These are phyloP conservation scores for Colletotrichum sidae DNA, from an alignment of 2,329 filamentous ascomycete species.

Conservation along the genomic window DNA sequence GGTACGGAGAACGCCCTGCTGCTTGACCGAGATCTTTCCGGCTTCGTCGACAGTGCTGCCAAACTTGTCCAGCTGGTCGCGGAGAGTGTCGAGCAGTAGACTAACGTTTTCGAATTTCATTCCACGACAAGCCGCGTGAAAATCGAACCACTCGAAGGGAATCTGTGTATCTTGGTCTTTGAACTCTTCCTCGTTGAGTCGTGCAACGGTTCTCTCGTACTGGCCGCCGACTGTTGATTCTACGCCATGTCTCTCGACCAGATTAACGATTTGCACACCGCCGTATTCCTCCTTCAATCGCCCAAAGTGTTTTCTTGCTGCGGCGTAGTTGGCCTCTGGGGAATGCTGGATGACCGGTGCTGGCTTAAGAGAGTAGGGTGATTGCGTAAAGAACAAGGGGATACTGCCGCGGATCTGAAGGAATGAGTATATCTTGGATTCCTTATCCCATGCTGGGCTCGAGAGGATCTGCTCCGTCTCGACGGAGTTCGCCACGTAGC, in stretches of 20 bases:
- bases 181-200: conserved; percentile 72
- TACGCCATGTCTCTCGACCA: conserved; percentile 89
- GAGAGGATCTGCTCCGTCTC: conserved; percentile 97
- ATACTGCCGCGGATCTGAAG: conserved; percentile 91
- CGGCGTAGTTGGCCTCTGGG: conserved; percentile 79
- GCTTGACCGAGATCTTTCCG: conserved; percentile 58
- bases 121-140: conserved; percentile 89
- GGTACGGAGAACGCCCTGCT: conserved; percentile 85
- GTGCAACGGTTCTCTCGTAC: conserved; percentile 76
- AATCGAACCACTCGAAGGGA: conserved; percentile 96
- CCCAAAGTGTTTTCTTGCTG: conserved; percentile 84
- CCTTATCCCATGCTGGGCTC: conserved; percentile 71
- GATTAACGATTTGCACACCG: conserved; percentile 79
- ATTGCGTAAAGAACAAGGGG: conserved; percentile 94
- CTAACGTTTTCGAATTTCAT: conserved; percentile 99
- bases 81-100: conserved; percentile 78
- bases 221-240: conserved; percentile 83
- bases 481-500: conserved; percentile 88
- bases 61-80: conserved; percentile 73
- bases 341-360: conserved; percentile 86
- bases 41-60: conserved; percentile 75
- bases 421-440: conserved; percentile 80
- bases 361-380: conserved; percentile 92
- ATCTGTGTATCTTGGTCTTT: conserved; percentile 59
- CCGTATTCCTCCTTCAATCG: conserved; percentile 78